Conservation (phyloP, 2,329 filamentous ascomycete species). For the Macrophomina pseudophaseolina region DNA sequence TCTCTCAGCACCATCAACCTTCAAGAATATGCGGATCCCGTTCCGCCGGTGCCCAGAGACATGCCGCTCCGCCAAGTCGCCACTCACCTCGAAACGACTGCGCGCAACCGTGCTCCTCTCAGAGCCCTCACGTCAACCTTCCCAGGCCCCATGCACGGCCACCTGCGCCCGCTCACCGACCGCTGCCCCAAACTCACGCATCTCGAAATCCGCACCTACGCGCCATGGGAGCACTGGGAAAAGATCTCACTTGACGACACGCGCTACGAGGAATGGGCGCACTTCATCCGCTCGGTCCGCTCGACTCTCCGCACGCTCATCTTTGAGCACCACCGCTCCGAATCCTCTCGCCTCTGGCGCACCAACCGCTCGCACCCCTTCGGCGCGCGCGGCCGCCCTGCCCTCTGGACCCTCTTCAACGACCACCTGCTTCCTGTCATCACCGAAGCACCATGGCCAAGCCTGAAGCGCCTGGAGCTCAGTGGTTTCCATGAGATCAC, state of each 20-base stretch:
- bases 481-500: slow-evolving; percentile 5
- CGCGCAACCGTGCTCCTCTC: not conserved
- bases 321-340: slow-evolving; percentile 15
- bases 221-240: slow-evolving; percentile 13
- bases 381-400: slow-evolving; percentile 8
- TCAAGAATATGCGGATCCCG: slow-evolving; percentile 11
- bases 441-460: not conserved
- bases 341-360: slow-evolving; percentile 1
- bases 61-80: not conserved
- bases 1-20: slow-evolving; percentile 6
- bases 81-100: not conserved
- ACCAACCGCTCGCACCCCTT: slow-evolving; percentile 14
- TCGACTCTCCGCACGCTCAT: not conserved
- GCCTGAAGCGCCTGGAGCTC: slow-evolving; percentile 1
- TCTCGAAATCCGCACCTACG: slow-evolving; percentile 14
- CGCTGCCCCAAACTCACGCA: slow-evolving; percentile 4
- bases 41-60: not conserved
- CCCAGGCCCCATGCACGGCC: not conserved
- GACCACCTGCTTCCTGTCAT: not conserved
- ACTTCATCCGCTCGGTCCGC: not conserved
- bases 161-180: not conserved
- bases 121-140: not conserved
- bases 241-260: not conserved
- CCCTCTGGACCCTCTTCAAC: slow-evolving; percentile 3
- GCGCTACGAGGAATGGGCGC: slow-evolving; percentile 15